Evolutionary conservation across 2,329 filamentous ascomycete species (phyloP), one percentile per base, ranked within the genome.

Genomic region (Akanthomyces uredinophilus): DNA sequence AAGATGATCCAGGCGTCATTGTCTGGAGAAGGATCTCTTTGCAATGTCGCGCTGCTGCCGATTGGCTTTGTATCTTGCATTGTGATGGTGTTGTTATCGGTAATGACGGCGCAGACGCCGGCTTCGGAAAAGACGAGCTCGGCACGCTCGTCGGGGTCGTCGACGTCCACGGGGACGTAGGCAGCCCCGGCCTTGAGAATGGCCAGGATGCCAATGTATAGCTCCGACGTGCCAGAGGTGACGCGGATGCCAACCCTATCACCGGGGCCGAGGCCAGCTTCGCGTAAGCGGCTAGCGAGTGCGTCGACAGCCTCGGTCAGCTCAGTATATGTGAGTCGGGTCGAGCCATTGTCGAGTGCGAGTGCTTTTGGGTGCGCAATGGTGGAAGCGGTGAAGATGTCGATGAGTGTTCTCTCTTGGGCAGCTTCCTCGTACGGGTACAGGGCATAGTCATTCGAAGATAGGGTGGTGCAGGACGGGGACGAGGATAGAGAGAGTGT

Each of bases 1-100:
- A 67, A 69, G 37, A 70, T 69, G 43, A 69, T 66, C 66, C 66
- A 68, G 13, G 66, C 66, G 29, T 68, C 66, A 46, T 68, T 55
- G 13, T 66, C 65, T 10, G 55, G 51, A 1, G 43, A 32, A 7
- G 66, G 66, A 3, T 13, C 7, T 29, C 27, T 44, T 18, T 49
- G 54, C 6, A 60, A 52, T 13, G 50, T 47, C 7, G 37, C 27
- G 10, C 47, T 20, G 27, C 57, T 20, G 27, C 57, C 63, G 5
- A 46, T 29, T 2, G 63, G 46, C 6, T 63, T 41, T 22, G 43
- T 20, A 13, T 55, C 41, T 22, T 54, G 59, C 13, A 49, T 14
- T n/a, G 64, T 66, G 20, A 68, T 58, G 18, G 62, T 65, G 14
- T 44, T 61, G 8, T 63, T 43, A 24, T 68, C 66, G 24, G 64